Conservation (phyloP, 371 early-diverging fungal species). For the Parasitella parasitica region DNA sequence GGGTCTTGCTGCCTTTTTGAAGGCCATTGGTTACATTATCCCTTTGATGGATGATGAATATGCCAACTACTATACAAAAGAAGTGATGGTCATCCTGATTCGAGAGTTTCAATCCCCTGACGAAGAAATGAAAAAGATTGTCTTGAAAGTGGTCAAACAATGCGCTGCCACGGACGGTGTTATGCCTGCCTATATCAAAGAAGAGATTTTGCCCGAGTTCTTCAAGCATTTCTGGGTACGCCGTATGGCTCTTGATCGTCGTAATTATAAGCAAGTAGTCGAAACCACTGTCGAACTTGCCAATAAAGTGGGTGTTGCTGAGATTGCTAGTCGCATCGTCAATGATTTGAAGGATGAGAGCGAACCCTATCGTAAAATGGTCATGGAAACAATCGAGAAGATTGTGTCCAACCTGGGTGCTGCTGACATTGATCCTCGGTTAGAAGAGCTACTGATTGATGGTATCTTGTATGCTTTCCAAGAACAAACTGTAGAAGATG, state of each 20-base stretch:
- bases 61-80: conserved; percentile 90
- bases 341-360: conserved; percentile 94
- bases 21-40: conserved; percentile 96
- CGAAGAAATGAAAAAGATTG: conserved; percentile 98
- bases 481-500: conserved; percentile 91
- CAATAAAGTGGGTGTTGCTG: conserved; percentile 89
- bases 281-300: conserved; percentile 96
- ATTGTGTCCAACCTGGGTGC: conserved; percentile 81
- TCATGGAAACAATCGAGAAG: conserved; percentile 92
- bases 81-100: conserved; percentile 89
- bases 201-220: conserved; percentile 91
- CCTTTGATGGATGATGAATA: conserved; percentile 96
- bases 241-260: conserved; percentile 93
- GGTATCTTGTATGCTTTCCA: conserved; percentile 97
- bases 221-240: conserved; percentile 98
- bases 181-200: conserved; percentile 78
- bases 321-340: conserved; percentile 83
- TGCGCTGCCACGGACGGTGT: conserved; percentile 95
- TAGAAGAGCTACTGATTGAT: conserved; percentile 93
- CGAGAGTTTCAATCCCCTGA: conserved; percentile 97
- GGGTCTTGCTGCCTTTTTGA: conserved; percentile 96
- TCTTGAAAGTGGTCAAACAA: conserved; percentile 95
- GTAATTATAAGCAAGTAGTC: conserved; percentile 90
- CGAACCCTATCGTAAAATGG: conserved; percentile 95
- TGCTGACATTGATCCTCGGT: conserved; percentile 86